Percentiles rank a stretch among this genome's conserved stretches.
Conservation (phyloP, 108 stramenopile genomes). For the Stephanodiscus minutulus region DNA sequence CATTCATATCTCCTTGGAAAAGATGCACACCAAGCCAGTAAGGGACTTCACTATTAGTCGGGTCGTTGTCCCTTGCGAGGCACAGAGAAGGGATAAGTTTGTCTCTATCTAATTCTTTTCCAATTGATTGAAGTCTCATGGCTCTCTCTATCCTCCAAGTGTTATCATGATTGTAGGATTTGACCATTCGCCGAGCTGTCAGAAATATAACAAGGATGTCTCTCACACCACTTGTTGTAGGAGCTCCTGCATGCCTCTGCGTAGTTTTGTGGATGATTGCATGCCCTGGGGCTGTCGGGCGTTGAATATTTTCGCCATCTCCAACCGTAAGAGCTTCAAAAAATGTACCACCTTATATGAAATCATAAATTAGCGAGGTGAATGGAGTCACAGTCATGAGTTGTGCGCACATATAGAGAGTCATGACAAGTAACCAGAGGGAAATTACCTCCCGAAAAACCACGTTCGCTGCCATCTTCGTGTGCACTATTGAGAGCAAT, state of each 20-base stretch:
- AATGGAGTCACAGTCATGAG: neutral
- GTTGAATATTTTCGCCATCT: conserved; percentile 38
- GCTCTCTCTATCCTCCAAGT: conserved; percentile 44
- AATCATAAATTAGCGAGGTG: neutral
- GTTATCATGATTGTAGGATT: conserved; percentile 2
- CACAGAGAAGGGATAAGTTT: conserved; percentile 23
- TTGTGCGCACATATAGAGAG: neutral
- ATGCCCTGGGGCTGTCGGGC: conserved; percentile 55
- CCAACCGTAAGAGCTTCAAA: conserved; percentile 58
- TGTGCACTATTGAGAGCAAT: conserved; percentile 65
- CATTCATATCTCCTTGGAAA: conserved; percentile 39
- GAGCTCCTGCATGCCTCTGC: conserved; percentile 73
- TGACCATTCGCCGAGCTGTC: conserved; percentile 46
- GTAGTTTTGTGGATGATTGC: conserved; percentile 58
- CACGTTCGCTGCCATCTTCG: conserved; percentile 36
- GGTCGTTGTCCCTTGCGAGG: conserved; percentile 39
- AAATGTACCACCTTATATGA: conserved; percentile 55
- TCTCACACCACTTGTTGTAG: conserved; percentile 58
- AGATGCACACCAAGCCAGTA: conserved; percentile 49
- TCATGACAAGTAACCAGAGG: neutral
- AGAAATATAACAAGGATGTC: conserved; percentile 77
- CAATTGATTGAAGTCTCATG: conserved; percentile 46
- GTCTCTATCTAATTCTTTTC: conserved; percentile 28
- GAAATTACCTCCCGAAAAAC: conserved; percentile 1
- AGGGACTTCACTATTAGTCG: conserved; percentile 41